Conservation (phyloP, 1,284 basidiomycete species). For the Pseudozyma sp. region DNA sequence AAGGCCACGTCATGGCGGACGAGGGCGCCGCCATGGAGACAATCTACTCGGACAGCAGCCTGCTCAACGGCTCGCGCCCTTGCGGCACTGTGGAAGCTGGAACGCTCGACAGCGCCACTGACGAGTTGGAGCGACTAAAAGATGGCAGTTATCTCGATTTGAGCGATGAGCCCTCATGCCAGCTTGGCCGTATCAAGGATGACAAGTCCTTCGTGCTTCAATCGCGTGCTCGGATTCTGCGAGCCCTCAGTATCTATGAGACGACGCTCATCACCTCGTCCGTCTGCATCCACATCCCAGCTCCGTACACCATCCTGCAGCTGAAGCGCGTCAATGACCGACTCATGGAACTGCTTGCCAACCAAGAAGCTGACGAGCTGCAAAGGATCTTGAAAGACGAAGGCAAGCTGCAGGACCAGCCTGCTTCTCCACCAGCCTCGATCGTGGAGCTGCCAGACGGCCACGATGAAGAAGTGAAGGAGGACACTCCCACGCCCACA, state of each 20-base stretch:
- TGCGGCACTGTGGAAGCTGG: constrained; percentile 31
- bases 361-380: constrained; percentile 47
- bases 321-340: constrained; percentile 54
- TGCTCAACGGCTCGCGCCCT: constrained; percentile 34
- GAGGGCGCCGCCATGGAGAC: constrained; percentile 70
- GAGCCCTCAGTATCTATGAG: constrained; percentile 53
- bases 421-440: constrained; percentile 23
- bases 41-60: constrained; percentile 45
- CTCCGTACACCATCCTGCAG: constrained; percentile 51
- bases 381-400: constrained; percentile 50
- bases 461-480: constrained; percentile 3
- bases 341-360: constrained; percentile 45
- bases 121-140: constrained; percentile 31
- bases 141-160: constrained; percentile 13
- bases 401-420: constrained; percentile 34
- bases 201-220: constrained; percentile 34
- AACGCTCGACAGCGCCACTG: constrained; percentile 28
- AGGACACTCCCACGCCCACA: constrained; percentile 13
- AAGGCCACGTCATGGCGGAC: constrained; percentile 94
- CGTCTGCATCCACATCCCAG: constrained; percentile 53
- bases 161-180: constrained; percentile 16
- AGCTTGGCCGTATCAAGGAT: constrained; percentile 28
- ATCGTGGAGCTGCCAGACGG: constrained; percentile 20
- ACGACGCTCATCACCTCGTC: constrained; percentile 58
- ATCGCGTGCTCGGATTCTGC: constrained; percentile 38